These are phyloP conservation scores for Moricandia moricandioides DNA, from an alignment of 345 rosid species.

Conservation along the genomic window DNA sequence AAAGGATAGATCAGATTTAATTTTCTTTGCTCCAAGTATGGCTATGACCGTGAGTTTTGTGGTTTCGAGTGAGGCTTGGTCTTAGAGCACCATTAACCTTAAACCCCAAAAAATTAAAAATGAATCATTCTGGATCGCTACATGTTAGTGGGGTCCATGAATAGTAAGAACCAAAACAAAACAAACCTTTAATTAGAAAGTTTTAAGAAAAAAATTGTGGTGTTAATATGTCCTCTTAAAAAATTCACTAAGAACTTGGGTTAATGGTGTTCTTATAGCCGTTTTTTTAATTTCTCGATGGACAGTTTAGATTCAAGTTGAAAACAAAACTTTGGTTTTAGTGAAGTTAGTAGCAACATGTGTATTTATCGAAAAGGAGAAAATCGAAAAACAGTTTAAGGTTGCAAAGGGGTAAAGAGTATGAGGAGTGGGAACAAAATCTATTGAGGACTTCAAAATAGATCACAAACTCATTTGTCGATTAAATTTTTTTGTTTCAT, in stretches of 20 bases:
- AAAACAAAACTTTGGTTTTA: not conserved
- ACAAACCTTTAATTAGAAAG: too few relatives aligned
- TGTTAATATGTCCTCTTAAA: too few relatives aligned
- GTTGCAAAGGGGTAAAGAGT: not conserved
- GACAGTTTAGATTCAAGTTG: not conserved
- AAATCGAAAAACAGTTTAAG: constrained; percentile 9
- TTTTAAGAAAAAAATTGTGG: too few relatives aligned
- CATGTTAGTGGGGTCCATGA: too few relatives aligned
- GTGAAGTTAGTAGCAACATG: constrained; percentile 20
- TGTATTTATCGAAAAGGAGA: not conserved
- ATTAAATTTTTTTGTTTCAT: not conserved
- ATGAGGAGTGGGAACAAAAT: constrained; percentile 18
- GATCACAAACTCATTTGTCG: constrained; percentile 21
- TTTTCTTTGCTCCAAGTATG: not conserved
- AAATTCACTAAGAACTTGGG: too few relatives aligned
- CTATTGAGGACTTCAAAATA: constrained; percentile 13
- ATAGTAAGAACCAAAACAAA: too few relatives aligned
- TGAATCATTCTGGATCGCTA: too few relatives aligned
- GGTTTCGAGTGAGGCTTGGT: not conserved
- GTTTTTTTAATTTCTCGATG: too few relatives aligned
- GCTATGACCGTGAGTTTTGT: not conserved
- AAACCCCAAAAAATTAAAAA: too few relatives aligned
- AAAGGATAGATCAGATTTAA: not conserved
- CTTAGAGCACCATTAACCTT: too few relatives aligned
- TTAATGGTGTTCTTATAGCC: too few relatives aligned